Base-by-base conservation (phyloP, 768 basidiomycete species). In the Pulveroboletus ravenelii region DNA sequence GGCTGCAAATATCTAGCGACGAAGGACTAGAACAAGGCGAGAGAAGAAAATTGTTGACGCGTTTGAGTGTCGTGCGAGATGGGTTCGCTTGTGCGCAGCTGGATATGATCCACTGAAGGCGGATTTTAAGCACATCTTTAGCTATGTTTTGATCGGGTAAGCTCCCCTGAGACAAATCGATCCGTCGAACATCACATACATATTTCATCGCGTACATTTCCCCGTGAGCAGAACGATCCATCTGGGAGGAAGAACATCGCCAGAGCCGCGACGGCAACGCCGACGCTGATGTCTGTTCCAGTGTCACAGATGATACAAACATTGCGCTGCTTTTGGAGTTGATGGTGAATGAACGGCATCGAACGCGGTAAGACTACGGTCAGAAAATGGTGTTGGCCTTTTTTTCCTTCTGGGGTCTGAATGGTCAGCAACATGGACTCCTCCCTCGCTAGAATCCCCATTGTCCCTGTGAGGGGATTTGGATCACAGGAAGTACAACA, bases 101-200 rank as follows among this genome's bases (percentile, higher is more conserved):
- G 17, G 85, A 74, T 51, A 93, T 86, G 42, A 97, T 81, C 89
- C 89, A 92, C 62, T 97, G 85, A 32, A 97, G 73, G 15, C 92
- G 77, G 12, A 74, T 84, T 10, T 81, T 79, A 54, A 97, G 80
- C 12, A 76, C 68, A 17, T 74, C 67, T 65, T 96, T 96, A 55
- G 72, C 75, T 39, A 61, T 17, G 32, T 32, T 35, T 32, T 35
- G 32, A 53, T 17, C 18, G 8, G 1, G 29, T 55, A 12, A 62
- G 45, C 17, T 10, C 23, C n/a, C 10, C n/a, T 1, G 31, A 31
- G 36, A 41, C 9, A 17, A 18, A 25, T n/a, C 6, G 30, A 5
- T 18, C 8, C 32, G 7, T 35, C 35, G 29, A 44, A 41, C 1
- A 8, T n/a, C 20, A 67, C 66, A 48, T 48, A 67, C 66, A 62